Conservation (phyloP, 2,329 filamentous ascomycete genomes). For the Xylaria sp. region DNA sequence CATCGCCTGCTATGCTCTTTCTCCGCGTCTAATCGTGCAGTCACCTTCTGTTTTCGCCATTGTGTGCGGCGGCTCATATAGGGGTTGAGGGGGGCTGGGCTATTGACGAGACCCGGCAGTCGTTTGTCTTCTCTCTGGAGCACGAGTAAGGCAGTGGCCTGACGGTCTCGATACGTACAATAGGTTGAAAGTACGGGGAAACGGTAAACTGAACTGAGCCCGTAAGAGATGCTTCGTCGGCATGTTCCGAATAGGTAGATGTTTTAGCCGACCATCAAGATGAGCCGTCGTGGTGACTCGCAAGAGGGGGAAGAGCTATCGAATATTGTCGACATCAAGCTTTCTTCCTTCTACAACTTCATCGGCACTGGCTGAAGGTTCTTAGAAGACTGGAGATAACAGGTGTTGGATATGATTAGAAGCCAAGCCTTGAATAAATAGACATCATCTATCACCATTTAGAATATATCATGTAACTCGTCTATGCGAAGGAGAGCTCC, state of each 20-base stretch:
- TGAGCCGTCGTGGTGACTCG: slow-evolving; percentile 19
- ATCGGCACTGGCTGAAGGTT: neutral
- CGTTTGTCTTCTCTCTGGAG: slow-evolving; percentile 12
- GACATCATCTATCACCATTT: slow-evolving; percentile 17
- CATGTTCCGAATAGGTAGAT: slow-evolving; percentile 21
- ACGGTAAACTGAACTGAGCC: slow-evolving; percentile 18
- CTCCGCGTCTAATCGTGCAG: slow-evolving; percentile 23
- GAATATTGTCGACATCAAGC: slow-evolving; percentile 20
- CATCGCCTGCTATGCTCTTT: slow-evolving; percentile 9
- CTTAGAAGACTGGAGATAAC: neutral
- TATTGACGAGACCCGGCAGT: slow-evolving; percentile 34
- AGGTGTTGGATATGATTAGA: neutral
- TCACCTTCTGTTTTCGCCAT: slow-evolving; percentile 28
- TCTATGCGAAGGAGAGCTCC: slow-evolving; percentile 5
- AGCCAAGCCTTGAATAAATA: slow-evolving; percentile 2
- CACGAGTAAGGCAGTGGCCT: slow-evolving; percentile 15
- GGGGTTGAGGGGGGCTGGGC: slow-evolving; percentile 36
- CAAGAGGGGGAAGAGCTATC: slow-evolving; percentile 26
- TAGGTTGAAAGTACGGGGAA: neutral
- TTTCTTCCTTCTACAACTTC: slow-evolving; percentile 38
- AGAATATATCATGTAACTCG: slow-evolving; percentile 5
- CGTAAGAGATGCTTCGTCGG: neutral
- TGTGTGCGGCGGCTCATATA: slow-evolving; percentile 35
- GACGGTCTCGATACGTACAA: slow-evolving; percentile 37
- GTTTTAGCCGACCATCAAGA: slow-evolving; percentile 31